These are phyloP conservation scores for Chlamydomonas incerta DNA, from an alignment of 139 green algal species.

Conservation along the genomic window DNA sequence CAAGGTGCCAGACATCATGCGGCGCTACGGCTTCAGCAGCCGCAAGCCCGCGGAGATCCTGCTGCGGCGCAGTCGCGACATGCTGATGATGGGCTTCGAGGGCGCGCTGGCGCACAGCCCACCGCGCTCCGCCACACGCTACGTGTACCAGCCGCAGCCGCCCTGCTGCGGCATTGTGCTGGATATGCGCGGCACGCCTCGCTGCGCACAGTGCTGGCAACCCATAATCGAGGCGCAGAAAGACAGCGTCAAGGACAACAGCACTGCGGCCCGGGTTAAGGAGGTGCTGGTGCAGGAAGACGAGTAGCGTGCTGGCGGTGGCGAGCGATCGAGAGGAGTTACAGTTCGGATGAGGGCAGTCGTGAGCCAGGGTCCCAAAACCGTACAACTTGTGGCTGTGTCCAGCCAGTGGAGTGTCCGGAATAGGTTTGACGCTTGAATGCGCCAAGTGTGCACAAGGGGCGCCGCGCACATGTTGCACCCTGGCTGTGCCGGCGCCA, in stretches of 20 bases:
- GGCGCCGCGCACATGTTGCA: too few species aligned
- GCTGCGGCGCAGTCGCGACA: constrained; percentile 17
- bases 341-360: too few species aligned
- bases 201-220: constrained; percentile 27
- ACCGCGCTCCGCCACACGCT: background rate
- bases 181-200: background rate
- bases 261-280: background rate
- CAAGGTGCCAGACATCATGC: constrained; percentile 11
- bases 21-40: constrained; percentile 26
- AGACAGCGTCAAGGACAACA: background rate
- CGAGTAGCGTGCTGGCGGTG: background rate
- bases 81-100: constrained; percentile 38
- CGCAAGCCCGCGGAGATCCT: constrained; percentile 39
- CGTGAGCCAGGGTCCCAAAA: too few species aligned
- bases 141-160: constrained; percentile 19
- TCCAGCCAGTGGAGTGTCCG: too few species aligned
- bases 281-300: constrained; percentile 21
- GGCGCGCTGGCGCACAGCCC: background rate
- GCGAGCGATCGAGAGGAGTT: too few species aligned
- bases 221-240: background rate
- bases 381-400: too few species aligned
- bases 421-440: too few species aligned
- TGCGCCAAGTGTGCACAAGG: too few species aligned
- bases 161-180: constrained; percentile 32
- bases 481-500: too few species aligned